Percentiles rank a stretch among this genome's conserved stretches.
Evolutionary conservation across 129 eudicot genomes (phyloP).

Genomic region (Ambrosia artemisiifolia): DNA sequence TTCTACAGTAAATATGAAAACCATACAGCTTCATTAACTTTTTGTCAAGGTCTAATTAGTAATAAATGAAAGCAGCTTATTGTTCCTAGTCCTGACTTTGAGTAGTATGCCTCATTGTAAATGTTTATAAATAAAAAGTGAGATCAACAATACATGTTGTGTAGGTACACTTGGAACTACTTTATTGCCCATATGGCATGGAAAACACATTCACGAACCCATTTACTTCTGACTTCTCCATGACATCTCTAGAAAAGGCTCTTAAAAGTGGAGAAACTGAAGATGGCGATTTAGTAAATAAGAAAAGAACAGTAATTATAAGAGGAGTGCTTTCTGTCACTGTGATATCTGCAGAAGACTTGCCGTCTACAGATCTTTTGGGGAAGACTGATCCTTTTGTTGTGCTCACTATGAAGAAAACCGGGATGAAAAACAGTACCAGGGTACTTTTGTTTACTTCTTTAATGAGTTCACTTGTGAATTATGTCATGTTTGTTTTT

Average conservation of each 20-base stretch:
- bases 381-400: slow-evolving; percentile 95
- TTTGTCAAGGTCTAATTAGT: background rate
- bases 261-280: slow-evolving; percentile 54
- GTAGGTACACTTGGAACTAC: slow-evolving; percentile 91
- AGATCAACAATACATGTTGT: slow-evolving; percentile 3
- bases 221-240: slow-evolving; percentile 49
- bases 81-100: background rate
- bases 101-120: too few relatives aligned
- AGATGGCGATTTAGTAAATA: slow-evolving; percentile 45
- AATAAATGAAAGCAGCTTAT: background rate
- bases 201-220: slow-evolving; percentile 75
- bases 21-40: background rate
- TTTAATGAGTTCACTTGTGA: background rate
- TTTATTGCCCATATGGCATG: slow-evolving; percentile 74
- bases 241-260: slow-evolving; percentile 86
- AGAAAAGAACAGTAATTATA: slow-evolving; percentile 50
- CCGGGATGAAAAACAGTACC: slow-evolving; percentile 68
- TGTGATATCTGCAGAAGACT: slow-evolving; percentile 83
- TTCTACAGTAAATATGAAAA: too few relatives aligned
- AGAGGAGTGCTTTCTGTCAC: slow-evolving; percentile 93
- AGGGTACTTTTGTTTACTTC: slow-evolving; percentile 48
- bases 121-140: background rate
- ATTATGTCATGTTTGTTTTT: background rate
- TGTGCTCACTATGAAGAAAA: slow-evolving; percentile 74
- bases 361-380: slow-evolving; percentile 73